These are phyloP conservation scores for Fonsecaea nubica DNA, from an alignment of 2,329 filamentous ascomycete genomes.

Conservation along the genomic window DNA sequence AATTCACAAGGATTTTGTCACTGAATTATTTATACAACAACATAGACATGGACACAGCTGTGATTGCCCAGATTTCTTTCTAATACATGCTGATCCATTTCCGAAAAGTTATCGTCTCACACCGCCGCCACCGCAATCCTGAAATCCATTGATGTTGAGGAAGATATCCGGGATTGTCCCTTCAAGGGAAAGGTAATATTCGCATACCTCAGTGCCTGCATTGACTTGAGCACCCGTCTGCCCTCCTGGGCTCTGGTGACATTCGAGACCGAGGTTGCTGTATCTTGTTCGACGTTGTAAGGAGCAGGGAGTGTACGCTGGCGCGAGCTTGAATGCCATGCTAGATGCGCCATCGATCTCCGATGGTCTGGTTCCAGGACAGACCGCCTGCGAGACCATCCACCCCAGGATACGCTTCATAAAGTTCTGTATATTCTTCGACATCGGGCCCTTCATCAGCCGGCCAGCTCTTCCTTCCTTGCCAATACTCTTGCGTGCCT, in stretches of 20 bases:
- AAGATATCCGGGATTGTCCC: not conserved
- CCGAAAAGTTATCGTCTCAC: not conserved
- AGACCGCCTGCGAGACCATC: not conserved
- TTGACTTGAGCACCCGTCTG: not conserved
- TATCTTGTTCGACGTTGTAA: not conserved
- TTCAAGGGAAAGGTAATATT: not conserved
- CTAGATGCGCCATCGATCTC: not conserved
- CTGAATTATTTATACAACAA: not conserved
- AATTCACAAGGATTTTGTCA: not conserved
- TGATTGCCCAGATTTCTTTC: not conserved
- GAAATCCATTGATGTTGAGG: not conserved
- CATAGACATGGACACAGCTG: not conserved
- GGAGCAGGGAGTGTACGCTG: not conserved
- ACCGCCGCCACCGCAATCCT: not conserved
- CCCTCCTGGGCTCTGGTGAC: not conserved
- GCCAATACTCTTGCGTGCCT: conserved; percentile 83
- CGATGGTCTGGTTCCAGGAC: not conserved
- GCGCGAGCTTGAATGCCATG: not conserved
- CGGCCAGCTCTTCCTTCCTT: conserved; percentile 78
- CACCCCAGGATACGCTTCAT: not conserved
- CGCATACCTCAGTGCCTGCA: not conserved
- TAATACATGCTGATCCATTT: not conserved
- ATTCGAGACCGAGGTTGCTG: not conserved
- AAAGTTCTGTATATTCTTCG: not conserved
- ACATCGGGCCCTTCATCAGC: conserved; percentile 40